These are phyloP conservation scores for Clavispora vitiphila DNA, from an alignment of 805 yeast genomes.

Conservation along the genomic window DNA sequence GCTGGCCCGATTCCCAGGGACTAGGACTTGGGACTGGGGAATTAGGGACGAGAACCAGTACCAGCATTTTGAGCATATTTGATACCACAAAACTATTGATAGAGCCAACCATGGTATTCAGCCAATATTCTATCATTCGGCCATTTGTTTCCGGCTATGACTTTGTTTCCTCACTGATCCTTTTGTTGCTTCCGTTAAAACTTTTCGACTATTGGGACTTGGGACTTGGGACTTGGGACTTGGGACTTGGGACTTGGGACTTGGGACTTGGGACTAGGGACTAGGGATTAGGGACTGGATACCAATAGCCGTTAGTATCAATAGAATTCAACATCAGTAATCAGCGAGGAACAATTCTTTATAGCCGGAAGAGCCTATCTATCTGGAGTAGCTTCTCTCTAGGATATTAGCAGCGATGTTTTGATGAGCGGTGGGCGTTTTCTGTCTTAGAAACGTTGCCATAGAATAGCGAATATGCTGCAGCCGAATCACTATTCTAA, in stretches of 20 bases:
- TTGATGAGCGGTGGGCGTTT: not conserved
- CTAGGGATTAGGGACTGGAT: no score
- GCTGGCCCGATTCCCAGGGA: not conserved
- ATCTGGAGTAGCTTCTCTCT: not conserved
- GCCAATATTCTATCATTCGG: no score
- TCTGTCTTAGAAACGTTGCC: not conserved
- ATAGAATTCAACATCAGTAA: not conserved
- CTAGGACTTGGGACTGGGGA: not conserved
- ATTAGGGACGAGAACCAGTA: no score
- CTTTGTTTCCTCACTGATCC: no score
- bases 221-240: constrained; percentile 1
- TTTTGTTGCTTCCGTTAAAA: no score
- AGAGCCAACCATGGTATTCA: no score
- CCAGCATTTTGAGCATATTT: no score
- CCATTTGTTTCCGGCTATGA: no score
- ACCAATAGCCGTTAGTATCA: no score
- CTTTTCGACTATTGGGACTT: no score
- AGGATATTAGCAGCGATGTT: not conserved
- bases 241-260: not conserved
- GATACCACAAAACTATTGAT: no score
- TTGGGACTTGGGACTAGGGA: not conserved
- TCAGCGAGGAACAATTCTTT: not conserved
- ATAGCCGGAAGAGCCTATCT: not conserved
- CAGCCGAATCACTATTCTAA: not conserved
- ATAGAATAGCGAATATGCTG: not conserved